Base-by-base conservation (phyloP, 2,329 filamentous ascomycete genomes). In the Fusarium fracticaudum region DNA sequence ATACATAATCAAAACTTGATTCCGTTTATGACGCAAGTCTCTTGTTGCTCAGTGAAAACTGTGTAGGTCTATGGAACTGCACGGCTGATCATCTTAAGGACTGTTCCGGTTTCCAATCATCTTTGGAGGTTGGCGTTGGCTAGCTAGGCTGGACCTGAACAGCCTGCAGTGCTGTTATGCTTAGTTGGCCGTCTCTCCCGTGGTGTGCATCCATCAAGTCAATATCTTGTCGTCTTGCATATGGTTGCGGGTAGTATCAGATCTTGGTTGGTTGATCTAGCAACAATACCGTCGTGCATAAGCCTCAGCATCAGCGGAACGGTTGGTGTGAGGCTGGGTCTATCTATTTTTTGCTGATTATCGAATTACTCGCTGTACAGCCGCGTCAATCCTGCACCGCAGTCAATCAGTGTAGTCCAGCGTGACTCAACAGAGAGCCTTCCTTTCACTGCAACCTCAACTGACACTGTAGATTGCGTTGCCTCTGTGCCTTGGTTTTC, bases 381-480 rank as follows among this genome's bases (percentile, higher is more conserved):
- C 67, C 60, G 53, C 41, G 60, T 60, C 67, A 70, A 70, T 53
- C 53, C 38, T 45, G 40, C 37, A 44, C 35, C 15, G 35, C 24
- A 54, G 47, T 54, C 45, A 41, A 24, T 29, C 66, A 60, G 33
- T 59, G 24, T 33, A 38, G 33, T 58, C 26, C 31, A 61, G 29
- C 14, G n/a, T 51, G 43, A 51, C 43, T 51, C 12, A 53, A 53
- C 35, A 24, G 22, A 60, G 57, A 51, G 57, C 12, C 44, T n/a
- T 22, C 26, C 24, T 37, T 47, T 37, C 26, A 37, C 20, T 59
- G 53, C 20, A 60, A 24, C 57, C 33, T 38, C 41, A 59, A 59
- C 41, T 51, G 57, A 51, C 60, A 70, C 67, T 70, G 67, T 71
- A 71, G 43, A 69, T 69, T 69, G 51, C 67, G 66, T 68, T 50